Conservation (phyloP, 1,284 basidiomycete genomes). For the Melampsora americana region DNA sequence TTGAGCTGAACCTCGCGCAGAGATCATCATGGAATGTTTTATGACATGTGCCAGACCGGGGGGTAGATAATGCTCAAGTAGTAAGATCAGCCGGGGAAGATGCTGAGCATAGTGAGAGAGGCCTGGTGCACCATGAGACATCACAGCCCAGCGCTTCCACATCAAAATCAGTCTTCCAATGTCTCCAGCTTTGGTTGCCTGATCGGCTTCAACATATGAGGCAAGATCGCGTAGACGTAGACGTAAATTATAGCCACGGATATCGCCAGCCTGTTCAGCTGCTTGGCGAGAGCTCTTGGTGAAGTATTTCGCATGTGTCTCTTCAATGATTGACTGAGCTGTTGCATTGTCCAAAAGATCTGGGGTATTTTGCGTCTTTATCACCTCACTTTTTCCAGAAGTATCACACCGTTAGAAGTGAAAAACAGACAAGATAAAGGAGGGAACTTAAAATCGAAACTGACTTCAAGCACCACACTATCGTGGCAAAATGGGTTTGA, state of each 20-base stretch:
- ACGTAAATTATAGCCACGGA: no score
- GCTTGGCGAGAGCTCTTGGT: no score
- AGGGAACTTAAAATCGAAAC: neutral
- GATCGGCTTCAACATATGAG: conserved; percentile 10
- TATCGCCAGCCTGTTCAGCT: no score
- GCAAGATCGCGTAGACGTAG: neutral
- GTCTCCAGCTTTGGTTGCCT: conserved; percentile 12
- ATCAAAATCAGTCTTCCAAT: neutral
- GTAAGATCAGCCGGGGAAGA: conserved; percentile 8
- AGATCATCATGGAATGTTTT: no score
- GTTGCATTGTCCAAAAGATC: no score
- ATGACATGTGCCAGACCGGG: neutral
- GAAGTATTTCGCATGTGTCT: no score
- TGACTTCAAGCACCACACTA: conserved; percentile 21
- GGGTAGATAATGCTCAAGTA: conserved; percentile 13
- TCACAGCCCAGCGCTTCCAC: conserved; percentile 23
- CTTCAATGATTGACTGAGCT: no score
- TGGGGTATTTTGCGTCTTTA: no score
- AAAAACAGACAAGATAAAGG: no score
- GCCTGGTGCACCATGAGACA: conserved; percentile 15
- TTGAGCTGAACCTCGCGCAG: no score
- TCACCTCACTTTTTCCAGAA: no score
- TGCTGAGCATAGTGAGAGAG: conserved; percentile 21
- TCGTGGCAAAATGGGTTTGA: conserved; percentile 1
- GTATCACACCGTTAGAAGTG: no score